Base-by-base conservation (phyloP, 768 basidiomycete genomes). In the Pleurotus cornucopiae region DNA sequence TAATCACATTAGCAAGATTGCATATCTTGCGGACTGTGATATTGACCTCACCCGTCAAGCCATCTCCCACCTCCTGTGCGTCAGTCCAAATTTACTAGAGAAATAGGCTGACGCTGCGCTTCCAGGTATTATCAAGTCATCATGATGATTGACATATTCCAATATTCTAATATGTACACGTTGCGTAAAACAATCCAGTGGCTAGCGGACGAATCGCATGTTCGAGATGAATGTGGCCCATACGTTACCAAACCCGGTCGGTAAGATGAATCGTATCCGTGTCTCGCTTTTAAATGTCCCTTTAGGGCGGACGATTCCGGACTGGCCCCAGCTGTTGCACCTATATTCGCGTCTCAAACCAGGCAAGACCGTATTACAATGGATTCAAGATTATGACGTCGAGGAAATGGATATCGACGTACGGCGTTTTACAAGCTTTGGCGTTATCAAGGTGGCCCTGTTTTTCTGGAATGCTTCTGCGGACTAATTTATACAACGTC, bases 91-190 rank as follows among this genome's bases (percentile, higher is more conserved):
- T 43, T 23, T 23, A 46, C 30, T 44, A 16, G 25, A 45, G 11
- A 56, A 53, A 16, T 25, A n/a, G 39, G 44, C 58, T 23, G 51
- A 63, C 49, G 64, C 38, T 43, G 46, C 30, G 55, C 38, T 44
- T 21, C 20, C 45, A 95, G 93, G 44, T 97, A 94, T 65, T 98
- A 98, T 67, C 93, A 97, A 73, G 94, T 95, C 41, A 85, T 97
- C 61, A 94, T 98, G 89, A 89, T 86, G 60, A 85, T 95, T 54
- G 97, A 99, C 72, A 92, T 98, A 44, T 99, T 99, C 68, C 95
- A 97, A 68, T 96, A 89, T 69, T 94, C 94, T 13, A 98, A 98
- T 69, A 93, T 96, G 86, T 99, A 99, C 67, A 94, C 93, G 0
- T 77, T 94, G 23, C 83, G 89, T 51, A 91, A 89, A 62, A 88